Evolutionary conservation across 805 yeast species (phyloP).

Genomic region (Cyberlindnera maritima): DNA sequence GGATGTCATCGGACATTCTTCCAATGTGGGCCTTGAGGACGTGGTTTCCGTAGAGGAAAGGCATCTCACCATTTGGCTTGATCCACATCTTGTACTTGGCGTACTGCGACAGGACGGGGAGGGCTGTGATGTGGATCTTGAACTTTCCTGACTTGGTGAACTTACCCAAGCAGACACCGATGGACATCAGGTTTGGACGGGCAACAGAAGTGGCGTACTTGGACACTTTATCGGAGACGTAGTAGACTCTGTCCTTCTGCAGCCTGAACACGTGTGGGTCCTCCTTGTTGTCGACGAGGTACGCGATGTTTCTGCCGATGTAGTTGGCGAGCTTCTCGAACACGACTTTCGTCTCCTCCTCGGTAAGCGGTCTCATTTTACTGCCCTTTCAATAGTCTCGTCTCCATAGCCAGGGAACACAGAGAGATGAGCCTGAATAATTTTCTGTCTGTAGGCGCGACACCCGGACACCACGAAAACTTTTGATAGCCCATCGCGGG

Average conservation of each 20-base stretch:
- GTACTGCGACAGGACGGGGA: conserved; percentile 76
- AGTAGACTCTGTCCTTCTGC: conserved; percentile 95
- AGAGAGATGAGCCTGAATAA: conserved; percentile 4
- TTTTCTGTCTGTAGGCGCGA: not conserved
- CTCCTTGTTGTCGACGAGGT: conserved; percentile 70
- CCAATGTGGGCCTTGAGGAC: conserved; percentile 96
- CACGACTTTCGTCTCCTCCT: conserved; percentile 93
- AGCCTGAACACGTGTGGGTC: conserved; percentile 93
- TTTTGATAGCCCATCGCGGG: not conserved
- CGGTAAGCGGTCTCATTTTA: conserved; percentile 92
- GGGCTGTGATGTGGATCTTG: conserved; percentile 89
- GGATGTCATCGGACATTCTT: conserved; percentile 94
- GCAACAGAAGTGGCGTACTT: conserved; percentile 88
- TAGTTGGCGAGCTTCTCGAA: conserved; percentile 95
- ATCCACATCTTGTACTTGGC: conserved; percentile 97
- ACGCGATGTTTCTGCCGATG: conserved; percentile 92
- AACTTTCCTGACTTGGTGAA: conserved; percentile 97
- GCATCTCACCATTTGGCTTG: conserved; percentile 98
- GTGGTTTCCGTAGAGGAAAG: conserved; percentile 93
- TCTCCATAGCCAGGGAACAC: too few relatives aligned
- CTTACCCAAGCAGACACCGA: conserved; percentile 93
- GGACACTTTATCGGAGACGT: conserved; percentile 79
- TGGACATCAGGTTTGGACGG: conserved; percentile 84
- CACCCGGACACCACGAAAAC: conserved; percentile 9
- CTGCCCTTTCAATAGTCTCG: too few relatives aligned